Percentiles rank a stretch among this genome's conserved stretches.
These are phyloP conservation scores for Fusarium devonianum DNA, from an alignment of 2,329 filamentous ascomycete genomes.

Conservation along the genomic window DNA sequence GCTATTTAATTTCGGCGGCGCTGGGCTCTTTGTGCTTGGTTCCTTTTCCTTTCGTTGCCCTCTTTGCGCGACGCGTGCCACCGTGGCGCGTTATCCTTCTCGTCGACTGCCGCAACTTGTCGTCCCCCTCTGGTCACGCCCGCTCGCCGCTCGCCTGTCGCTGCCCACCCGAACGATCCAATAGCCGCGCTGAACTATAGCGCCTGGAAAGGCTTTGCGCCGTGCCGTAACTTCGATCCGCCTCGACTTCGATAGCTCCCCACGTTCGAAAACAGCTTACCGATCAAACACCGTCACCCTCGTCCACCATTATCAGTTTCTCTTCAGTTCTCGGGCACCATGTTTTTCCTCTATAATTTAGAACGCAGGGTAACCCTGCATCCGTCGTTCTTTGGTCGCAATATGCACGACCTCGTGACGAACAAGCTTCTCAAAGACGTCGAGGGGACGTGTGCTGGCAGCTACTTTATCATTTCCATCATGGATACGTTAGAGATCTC, in stretches of 20 bases:
- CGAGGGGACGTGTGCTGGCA: constrained; percentile 92
- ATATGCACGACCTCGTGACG: constrained; percentile 90
- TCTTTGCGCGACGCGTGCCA: constrained; percentile 1
- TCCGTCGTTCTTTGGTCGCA: constrained; percentile 94
- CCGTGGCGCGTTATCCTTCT: constrained; percentile 14
- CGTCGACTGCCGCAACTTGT: constrained; percentile 12
- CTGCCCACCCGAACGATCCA: constrained; percentile 10
- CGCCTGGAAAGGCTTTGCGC: constrained; percentile 5
- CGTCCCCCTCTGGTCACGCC: constrained; percentile 9
- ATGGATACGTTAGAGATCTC: constrained; percentile 97
- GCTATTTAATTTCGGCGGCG: constrained; percentile 30
- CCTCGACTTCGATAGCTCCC: constrained; percentile 1
- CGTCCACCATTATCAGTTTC: constrained; percentile 9
- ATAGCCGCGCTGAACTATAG: constrained; percentile 5
- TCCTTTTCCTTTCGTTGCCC: constrained; percentile 8
- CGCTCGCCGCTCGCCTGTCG: constrained; percentile 9
- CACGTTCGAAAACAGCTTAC: constrained; percentile 1
- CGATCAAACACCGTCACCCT: constrained; percentile 7
- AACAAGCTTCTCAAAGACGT: constrained; percentile 90
- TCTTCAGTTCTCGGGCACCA: constrained; percentile 49
- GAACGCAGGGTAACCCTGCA: constrained; percentile 94
- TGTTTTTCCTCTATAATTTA: constrained; percentile 99
- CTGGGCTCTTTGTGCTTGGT: constrained; percentile 9
- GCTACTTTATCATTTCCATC: constrained; percentile 97
- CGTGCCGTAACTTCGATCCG: neutral